phyloP scores from a whole-genome alignment of 768 basidiomycete genomes.

The Termitomyces sp. region DNA sequence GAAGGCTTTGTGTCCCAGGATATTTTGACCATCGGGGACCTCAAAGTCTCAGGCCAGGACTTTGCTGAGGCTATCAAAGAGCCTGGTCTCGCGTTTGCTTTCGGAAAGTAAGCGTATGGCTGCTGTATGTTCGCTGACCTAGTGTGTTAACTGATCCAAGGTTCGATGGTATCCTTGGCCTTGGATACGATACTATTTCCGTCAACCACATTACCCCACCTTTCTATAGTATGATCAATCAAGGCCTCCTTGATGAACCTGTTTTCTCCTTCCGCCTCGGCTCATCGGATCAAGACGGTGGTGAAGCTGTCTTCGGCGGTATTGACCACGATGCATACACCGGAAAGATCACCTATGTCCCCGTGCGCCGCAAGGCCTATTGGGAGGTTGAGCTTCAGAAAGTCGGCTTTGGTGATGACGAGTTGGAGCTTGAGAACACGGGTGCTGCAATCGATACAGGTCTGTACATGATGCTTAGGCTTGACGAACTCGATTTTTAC shows the following conservation, averaged over 20 bases:
- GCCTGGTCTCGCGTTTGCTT: slow-evolving; percentile 95
- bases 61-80: slow-evolving; percentile 97
- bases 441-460: slow-evolving; percentile 92
- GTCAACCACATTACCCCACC: slow-evolving; percentile 92
- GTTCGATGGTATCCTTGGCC: slow-evolving; percentile 93
- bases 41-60: slow-evolving; percentile 67
- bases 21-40: slow-evolving; percentile 72
- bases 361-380: slow-evolving; percentile 91
- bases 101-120: slow-evolving; percentile 67
- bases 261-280: slow-evolving; percentile 96
- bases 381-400: slow-evolving; percentile 97
- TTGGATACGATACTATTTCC: slow-evolving; percentile 92
- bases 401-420: slow-evolving; percentile 80
- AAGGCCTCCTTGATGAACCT: slow-evolving; percentile 73
- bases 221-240: slow-evolving; percentile 88
- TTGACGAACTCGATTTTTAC: background rate
- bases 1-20: slow-evolving; percentile 94
- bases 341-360: slow-evolving; percentile 82
- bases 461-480: slow-evolving; percentile 18
- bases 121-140: background rate
- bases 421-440: slow-evolving; percentile 86
- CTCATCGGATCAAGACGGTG: slow-evolving; percentile 79
- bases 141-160: slow-evolving; percentile 27
- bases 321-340: slow-evolving; percentile 72
- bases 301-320: slow-evolving; percentile 90